Percentiles rank a stretch among this genome's conserved stretches.
phyloP scores from a whole-genome alignment of 139 green algal genomes.

The Tetratostichococcus sp. region DNA sequence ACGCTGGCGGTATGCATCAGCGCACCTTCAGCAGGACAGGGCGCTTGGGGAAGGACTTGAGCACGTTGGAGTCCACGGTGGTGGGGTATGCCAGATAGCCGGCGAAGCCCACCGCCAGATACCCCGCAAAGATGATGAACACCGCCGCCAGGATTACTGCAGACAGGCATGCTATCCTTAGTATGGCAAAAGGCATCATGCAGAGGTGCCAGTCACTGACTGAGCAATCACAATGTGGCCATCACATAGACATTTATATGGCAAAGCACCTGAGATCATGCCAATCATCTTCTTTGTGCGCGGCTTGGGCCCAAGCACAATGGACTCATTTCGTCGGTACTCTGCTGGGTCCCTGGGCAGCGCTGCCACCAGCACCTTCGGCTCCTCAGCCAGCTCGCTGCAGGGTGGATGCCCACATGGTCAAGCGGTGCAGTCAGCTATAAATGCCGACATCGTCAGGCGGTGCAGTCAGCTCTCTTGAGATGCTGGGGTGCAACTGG shows the following conservation, averaged over 20 bases:
- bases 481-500: too few relatives aligned
- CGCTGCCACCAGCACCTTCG: neutral
- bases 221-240: too few relatives aligned
- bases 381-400: constrained; percentile 13
- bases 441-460: too few relatives aligned
- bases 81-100: constrained; percentile 62
- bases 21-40: constrained; percentile 37
- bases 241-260: too few relatives aligned
- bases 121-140: constrained; percentile 42
- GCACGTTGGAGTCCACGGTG: constrained; percentile 52
- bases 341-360: neutral
- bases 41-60: constrained; percentile 52
- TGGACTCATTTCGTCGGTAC: neutral
- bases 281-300: constrained; percentile 10
- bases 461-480: too few relatives aligned
- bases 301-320: neutral
- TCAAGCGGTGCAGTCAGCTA: too few relatives aligned
- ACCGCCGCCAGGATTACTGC: constrained; percentile 24
- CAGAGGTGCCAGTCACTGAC: too few relatives aligned
- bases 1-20: too few relatives aligned
- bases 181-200: too few relatives aligned
- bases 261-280: neutral
- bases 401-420: neutral
- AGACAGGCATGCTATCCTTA: neutral
- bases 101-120: constrained; percentile 41